Base-by-base conservation (phyloP, 306 rosid species). In the Pachyrhizus erosus region DNA sequence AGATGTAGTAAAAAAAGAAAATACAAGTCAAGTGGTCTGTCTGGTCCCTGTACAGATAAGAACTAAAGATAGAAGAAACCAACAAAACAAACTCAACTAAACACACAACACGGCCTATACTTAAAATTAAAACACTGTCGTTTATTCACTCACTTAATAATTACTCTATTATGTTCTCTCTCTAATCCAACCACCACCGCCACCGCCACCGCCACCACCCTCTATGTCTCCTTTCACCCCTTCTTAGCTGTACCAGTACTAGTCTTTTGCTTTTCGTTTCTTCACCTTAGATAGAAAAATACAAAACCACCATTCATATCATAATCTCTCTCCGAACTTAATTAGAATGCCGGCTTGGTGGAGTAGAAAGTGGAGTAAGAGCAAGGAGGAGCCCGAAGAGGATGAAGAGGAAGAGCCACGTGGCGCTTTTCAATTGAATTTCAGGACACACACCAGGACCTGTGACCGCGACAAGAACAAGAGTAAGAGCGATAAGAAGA, bases 331-430 rank as follows among this genome's bases (percentile, higher is more conserved):
- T n/a, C n/a, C n/a, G n/a, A n/a, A n/a, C n/a, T 33, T 33, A 14
- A 11, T 15, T 37, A 87, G 81, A 84, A 93, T 95, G 99, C 98
- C 97, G 73, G 91, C 90, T 73, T 93, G 99, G 97, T 95, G 99
- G 99, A 86, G 69, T 46, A 91, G 70, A 49, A 95, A 91, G 77
- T 86, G 91, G 15, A 34, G 87, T 74, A 95, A 89, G 90, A 88
- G 58, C 86, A 95, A 91, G 45, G 88, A 86, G n/a, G 87, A 89
- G 27, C 88, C 84, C 5, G 87, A 78, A 6, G 78, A 82, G 26
- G 87, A 87, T 2, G 88, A 83, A 2, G 88, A 77, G 49, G 84
- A 77, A 17, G 62, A 72, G 14, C 11, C 88, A 58, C 83, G 84
- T 64, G 87, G 76, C 0, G 82, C 45, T n/a, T 43, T 71, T 58